Base-by-base conservation (phyloP, 352 stramenopile species). In the Phytophthora tentaculata region DNA sequence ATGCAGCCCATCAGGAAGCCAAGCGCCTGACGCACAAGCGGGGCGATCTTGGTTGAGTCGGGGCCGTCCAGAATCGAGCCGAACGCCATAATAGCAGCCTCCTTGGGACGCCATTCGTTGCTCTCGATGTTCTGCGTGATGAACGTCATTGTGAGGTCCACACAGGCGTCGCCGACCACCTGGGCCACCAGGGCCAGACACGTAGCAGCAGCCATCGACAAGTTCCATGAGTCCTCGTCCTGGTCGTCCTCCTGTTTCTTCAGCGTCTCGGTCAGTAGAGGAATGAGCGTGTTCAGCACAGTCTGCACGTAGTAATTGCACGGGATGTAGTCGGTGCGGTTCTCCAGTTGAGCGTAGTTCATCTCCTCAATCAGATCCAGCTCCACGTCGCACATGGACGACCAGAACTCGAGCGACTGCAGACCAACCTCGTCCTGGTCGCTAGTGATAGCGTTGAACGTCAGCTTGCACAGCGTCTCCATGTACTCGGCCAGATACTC, bases 341-440 rank as follows among this genome's bases (percentile, higher is more conserved):
- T 80, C 39, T 89, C 79, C 20, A 89, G 59, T 69, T 89, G 74
- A 17, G 81, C 84, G 64, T 98, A 97, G 22, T 88, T 81, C 61
- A 94, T 91, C 64, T 99, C 89, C 26, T 98, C 93, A 10, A 98
- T 84, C 44, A 98, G 74, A 32, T 98, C 94, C 39, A 97, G 80
- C 69, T 99, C 97, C 20, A 98, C 92, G 62, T 99, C 96, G 70
- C 91, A 98, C 63, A 99, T 94, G 17, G 97, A 98, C 52, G 84
- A 97, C 97, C 97, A 99, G 70, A 99, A 99, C 81, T 99, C 97
- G 65, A 99, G 96, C 43, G 97, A 97, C 73, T 98, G 86, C 29
- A 98, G 87, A 0, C 94, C 93, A 17, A 99, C 97, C 57, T 96
- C 88, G 23, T 83, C 77, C 66, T 98, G 94, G 71, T 98, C 94